Evolutionary conservation across 345 rosid species (phyloP), one percentile per base, ranked within the genome.

Genomic region (Clarkia xantiana): DNA sequence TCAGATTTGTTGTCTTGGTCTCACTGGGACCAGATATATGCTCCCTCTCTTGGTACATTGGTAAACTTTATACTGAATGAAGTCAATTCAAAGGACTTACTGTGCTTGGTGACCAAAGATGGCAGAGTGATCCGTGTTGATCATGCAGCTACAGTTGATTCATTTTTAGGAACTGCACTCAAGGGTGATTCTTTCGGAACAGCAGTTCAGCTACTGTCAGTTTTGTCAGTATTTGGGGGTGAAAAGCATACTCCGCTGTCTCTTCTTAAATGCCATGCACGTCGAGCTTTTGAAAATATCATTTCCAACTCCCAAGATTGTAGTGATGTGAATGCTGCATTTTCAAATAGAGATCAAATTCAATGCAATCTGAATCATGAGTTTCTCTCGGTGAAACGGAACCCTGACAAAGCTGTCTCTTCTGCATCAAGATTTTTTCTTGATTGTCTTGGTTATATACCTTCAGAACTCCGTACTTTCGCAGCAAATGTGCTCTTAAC

Each of bases 21-120:
- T 42, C 94, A 83, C 57, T 90, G 98, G 98, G 93, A 90, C 62
- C 63, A 52, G 54, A 49, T 69, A 60, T 90, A 69, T 78, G 84
- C 93, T 53, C 86, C 94, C 16, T 56, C 73, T 15, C 77, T 78
- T 63, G 98, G 98, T 56, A 74, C 91, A 61, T 77, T 90, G 54
- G 53, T 73, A 42, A 75, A 51, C 20, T 86, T 81, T 79, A 63
- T 82, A 67, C 63, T 76, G 73, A 76, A 59, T 63, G 93, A 81
- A 64, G 80, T 73, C 62, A 76, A 61, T 68, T 63, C 67, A 49
- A 69, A 72, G 66, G 94, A 83, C 55, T 60, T 91, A 45, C 45
- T 76, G 61, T 91, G 96, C 70, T 60, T 91, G 58, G 89, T 84
- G 53, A 81, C 96, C 5, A 73, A 60, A 61, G 86, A 83, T 70